Conservation (phyloP, 352 stramenopile genomes). For the Globisporangium megalacanthum region DNA sequence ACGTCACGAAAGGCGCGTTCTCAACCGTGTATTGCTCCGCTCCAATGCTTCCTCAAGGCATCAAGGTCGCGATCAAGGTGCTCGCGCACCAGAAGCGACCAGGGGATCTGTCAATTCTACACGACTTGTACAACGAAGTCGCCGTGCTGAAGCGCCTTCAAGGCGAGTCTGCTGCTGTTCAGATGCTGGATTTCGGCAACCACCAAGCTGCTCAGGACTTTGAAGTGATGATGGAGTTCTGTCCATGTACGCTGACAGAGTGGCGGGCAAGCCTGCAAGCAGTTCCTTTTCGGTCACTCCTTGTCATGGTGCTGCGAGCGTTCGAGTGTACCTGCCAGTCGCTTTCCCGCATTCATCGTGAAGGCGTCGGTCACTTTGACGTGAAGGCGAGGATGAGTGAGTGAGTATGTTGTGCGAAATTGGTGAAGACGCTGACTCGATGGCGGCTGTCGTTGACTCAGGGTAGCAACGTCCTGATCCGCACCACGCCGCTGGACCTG, state of each 20-base stretch:
- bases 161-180: constrained; percentile 39
- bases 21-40: constrained; percentile 35
- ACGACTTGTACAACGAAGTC: constrained; percentile 49
- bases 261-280: constrained; percentile 25
- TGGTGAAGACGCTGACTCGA: not conserved
- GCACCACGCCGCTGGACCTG: constrained; percentile 22
- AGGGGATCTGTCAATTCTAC: constrained; percentile 37
- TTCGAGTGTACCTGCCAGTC: constrained; percentile 34
- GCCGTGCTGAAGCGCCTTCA: constrained; percentile 37
- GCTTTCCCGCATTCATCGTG: constrained; percentile 33
- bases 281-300: constrained; percentile 31
- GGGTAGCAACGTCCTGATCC: constrained; percentile 63
- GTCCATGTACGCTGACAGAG: constrained; percentile 38
- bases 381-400: constrained; percentile 37
- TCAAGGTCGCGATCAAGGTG: constrained; percentile 43
- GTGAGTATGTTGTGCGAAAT: not conserved
- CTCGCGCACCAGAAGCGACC: constrained; percentile 34
- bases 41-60: constrained; percentile 10
- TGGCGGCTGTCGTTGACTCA: constrained; percentile 10
- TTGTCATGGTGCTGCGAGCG: constrained; percentile 36
- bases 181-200: constrained; percentile 61
- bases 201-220: constrained; percentile 29
- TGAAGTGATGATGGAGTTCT: constrained; percentile 59
- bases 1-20: constrained; percentile 48
- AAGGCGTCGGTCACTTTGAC: constrained; percentile 55